A percentile compares a stretch with the other conserved stretches of the same genome.
Conservation (phyloP, 1,284 basidiomycete genomes). For the Xerocomus amazonicus region DNA sequence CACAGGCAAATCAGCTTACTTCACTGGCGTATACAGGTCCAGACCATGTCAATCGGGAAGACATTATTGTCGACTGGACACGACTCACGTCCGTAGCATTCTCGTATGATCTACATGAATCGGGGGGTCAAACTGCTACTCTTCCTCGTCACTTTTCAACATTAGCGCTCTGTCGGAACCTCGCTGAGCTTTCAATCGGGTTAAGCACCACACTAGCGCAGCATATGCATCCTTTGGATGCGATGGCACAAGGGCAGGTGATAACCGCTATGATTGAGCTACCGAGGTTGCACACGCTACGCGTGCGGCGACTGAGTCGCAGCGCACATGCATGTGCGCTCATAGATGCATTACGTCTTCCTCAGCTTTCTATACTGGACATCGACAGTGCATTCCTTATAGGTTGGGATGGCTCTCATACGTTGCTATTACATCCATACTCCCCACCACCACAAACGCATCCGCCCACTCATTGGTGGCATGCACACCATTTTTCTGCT, state of each 20-base stretch:
- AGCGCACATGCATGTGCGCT: constrained; percentile 17
- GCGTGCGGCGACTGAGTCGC: constrained; percentile 23
- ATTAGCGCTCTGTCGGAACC: constrained; percentile 17
- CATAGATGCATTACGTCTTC: constrained; percentile 19
- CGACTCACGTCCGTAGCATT: constrained; percentile 25
- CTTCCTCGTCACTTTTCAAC: constrained; percentile 21
- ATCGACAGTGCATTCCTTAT: constrained; percentile 25
- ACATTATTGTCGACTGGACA: constrained; percentile 23
- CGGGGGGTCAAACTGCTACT: constrained; percentile 26
- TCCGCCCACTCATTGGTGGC: constrained; percentile 18
- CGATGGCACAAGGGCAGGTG: constrained; percentile 10
- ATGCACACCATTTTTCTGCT: constrained; percentile 23
- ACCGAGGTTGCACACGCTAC: constrained; percentile 22
- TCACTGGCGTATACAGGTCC: constrained; percentile 29
- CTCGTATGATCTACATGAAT: constrained; percentile 27
- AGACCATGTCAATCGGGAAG: constrained; percentile 20
- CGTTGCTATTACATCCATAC: constrained; percentile 10
- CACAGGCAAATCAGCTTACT: constrained; percentile 15
- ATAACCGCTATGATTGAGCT: constrained; percentile 14
- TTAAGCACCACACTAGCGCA: constrained; percentile 14
- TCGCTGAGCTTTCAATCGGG: constrained; percentile 25
- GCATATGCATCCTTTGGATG: constrained; percentile 15
- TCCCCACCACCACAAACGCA: background rate
- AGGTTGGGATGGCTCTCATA: constrained; percentile 14
- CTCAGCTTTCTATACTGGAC: constrained; percentile 19